Evolutionary conservation across 208 protist genomes (phyloP).

Genomic region (Lotmaria passim): DNA sequence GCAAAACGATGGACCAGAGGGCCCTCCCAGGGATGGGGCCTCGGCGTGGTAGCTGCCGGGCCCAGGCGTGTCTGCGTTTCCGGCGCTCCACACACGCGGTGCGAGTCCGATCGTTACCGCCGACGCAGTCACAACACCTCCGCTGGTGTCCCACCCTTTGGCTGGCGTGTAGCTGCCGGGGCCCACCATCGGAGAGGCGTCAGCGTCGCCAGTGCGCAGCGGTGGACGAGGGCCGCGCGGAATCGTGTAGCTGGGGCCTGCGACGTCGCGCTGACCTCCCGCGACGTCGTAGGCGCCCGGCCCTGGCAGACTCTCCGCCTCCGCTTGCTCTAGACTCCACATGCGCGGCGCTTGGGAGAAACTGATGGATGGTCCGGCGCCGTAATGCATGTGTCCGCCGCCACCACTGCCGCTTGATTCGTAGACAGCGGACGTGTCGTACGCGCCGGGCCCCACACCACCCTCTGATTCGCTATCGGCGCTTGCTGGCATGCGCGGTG

Average conservation of each 20-base stretch:
- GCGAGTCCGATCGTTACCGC: not conserved
- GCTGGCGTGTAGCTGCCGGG: slow-evolving; percentile 30
- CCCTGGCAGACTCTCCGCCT: not conserved
- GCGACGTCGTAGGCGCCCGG: slow-evolving; percentile 36
- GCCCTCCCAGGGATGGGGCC: too few species aligned
- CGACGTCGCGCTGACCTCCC: not conserved
- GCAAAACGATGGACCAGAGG: slow-evolving; percentile 4
- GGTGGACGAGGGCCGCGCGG: slow-evolving; percentile 26
- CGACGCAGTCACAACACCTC: not conserved
- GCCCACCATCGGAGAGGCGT: slow-evolving; percentile 28
- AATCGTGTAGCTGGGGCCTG: slow-evolving; percentile 23
- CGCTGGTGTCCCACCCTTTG: not conserved
- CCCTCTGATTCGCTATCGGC: not conserved
- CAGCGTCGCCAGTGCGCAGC: slow-evolving; percentile 27
- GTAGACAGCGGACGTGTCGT: slow-evolving; percentile 24
- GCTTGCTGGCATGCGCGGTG: slow-evolving; percentile 24
- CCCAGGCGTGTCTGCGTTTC: slow-evolving; percentile 26
- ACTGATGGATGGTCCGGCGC: not conserved
- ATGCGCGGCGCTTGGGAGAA: slow-evolving; percentile 31
- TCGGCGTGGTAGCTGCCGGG: slow-evolving; percentile 43
- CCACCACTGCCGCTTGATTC: too few species aligned
- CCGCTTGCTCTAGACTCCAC: not conserved
- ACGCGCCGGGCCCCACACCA: slow-evolving; percentile 29
- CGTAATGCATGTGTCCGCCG: too few species aligned
- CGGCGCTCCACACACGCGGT: slow-evolving; percentile 10